Conservation (phyloP, 495 filamentous ascomycete genomes). For the Hyphodiscus hymeniophilus region DNA sequence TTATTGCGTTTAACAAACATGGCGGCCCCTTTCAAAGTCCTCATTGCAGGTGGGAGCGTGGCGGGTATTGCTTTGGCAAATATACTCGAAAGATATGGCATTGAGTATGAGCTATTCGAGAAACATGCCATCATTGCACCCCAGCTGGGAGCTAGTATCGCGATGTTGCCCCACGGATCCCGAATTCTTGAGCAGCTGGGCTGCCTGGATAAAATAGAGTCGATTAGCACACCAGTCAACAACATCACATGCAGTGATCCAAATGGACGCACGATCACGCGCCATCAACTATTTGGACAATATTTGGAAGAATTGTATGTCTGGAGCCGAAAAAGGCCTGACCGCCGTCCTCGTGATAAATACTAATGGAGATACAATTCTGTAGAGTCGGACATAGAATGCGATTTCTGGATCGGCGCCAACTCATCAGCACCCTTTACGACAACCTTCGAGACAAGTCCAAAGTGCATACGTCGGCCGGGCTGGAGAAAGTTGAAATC, state of each 20-base stretch:
- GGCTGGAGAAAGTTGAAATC: conserved; percentile 20
- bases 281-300: conserved; percentile 3
- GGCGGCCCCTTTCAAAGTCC: conserved; percentile 41
- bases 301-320: conserved; percentile 18
- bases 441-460: conserved; percentile 26
- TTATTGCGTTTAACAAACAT: too few relatives aligned
- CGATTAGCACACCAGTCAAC: conserved; percentile 14
- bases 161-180: conserved; percentile 19
- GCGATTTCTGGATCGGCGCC: conserved; percentile 26
- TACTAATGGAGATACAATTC: conserved; percentile 3
- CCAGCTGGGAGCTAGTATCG: conserved; percentile 28
- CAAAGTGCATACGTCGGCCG: conserved; percentile 26
- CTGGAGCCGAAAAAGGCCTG: too few relatives aligned
- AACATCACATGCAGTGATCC: conserved; percentile 3
- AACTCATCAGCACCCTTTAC: conserved; percentile 29
- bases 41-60: conserved; percentile 46
- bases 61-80: conserved; percentile 42
- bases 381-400: conserved; percentile 28
- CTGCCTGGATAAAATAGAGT: conserved; percentile 24
- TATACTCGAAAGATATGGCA: conserved; percentile 30
- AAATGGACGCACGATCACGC: too few relatives aligned
- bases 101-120: conserved; percentile 46
- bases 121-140: conserved; percentile 27
- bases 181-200: conserved; percentile 44
- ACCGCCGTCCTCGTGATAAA: background rate